Evolutionary conservation across 805 yeast genomes (phyloP), one percentile per base, ranked within the genome.

Genomic region (Teunomyces cretensis): DNA sequence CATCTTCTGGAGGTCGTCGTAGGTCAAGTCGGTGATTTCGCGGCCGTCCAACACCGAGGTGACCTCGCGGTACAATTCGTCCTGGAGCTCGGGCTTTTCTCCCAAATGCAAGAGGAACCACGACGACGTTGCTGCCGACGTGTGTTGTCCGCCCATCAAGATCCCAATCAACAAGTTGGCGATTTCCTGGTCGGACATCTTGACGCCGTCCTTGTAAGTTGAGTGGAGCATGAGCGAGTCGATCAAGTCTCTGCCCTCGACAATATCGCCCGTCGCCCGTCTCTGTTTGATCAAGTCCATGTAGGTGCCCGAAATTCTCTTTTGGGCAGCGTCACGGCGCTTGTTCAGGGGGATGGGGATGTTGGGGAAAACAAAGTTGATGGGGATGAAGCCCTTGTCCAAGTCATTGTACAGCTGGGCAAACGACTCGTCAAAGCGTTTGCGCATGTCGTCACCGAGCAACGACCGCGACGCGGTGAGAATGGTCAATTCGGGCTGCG

Each of bases 111-210:
- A 76, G 58, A 94, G 72, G 58, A 84, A 82, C 99, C 99, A 92
- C 15, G 97, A 85, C 30, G 96, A 87, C 14, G 98, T 94, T 13
- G 98, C 80, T 33, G 97, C 92, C 51, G 96, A 86, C 17, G 99
- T 92, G 67, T 92, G 99, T 74, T 92, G 99, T 51, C 98, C 99
- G 57, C 98, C 99, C 99, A 92, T 92, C 47, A 94, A 76, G 41
- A 94, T 86, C 63, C 98, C 99, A 66, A 92, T 92, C 62, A 89
- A 75, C 64, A 94, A 75, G 67, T 91, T 87, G 38, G 98, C 94
- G 60, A 92, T 89, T 70, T 92, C 96, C 64, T 84, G 84, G 66
- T 94, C 98, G 15, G 96, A 84, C 97, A 92, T 91, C 58, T 78
- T 78, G 37, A 83, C 82, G 53, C 98, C 98, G 62, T 94, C 98